These are phyloP conservation scores for Excoecaria cochinchinensis DNA, from an alignment of 345 rosid genomes.

Conservation along the genomic window DNA sequence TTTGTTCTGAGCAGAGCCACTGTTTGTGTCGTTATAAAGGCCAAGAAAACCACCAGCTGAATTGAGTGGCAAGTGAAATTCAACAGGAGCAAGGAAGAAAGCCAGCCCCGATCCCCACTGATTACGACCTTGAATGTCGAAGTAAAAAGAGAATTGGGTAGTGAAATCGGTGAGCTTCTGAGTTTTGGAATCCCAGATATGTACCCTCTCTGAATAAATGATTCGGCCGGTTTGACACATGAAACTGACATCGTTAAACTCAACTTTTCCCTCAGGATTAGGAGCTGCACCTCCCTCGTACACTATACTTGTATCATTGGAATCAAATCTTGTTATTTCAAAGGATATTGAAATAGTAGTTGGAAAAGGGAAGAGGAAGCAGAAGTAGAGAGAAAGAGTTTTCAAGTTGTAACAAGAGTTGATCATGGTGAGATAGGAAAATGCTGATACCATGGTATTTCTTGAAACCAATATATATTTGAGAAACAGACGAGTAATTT, in stretches of 20 bases:
- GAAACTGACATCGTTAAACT: constrained; percentile 16
- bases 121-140: background rate
- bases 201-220: constrained; percentile 20
- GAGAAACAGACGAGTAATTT: too few relatives aligned
- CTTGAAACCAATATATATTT: too few relatives aligned
- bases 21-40: constrained; percentile 23
- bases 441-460: too few relatives aligned
- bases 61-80: constrained; percentile 28
- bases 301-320: background rate
- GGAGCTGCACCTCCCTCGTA: constrained; percentile 31
- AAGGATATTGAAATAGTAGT: constrained; percentile 9
- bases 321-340: constrained; percentile 18
- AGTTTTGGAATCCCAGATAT: constrained; percentile 26
- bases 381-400: background rate
- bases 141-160: constrained; percentile 24
- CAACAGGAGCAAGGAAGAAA: constrained; percentile 32
- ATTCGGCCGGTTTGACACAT: constrained; percentile 26
- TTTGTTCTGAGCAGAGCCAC: constrained; percentile 10
- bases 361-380: background rate
- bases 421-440: background rate
- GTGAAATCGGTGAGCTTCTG: constrained; percentile 28
- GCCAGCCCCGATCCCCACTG: constrained; percentile 24
- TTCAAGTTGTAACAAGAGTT: background rate
- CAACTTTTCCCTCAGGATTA: constrained; percentile 15
- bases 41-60: constrained; percentile 31